Percentiles rank a stretch among this genome's conserved stretches.
phyloP scores from a whole-genome alignment of 495 filamentous ascomycete species.

The Penicillium odoratum region DNA sequence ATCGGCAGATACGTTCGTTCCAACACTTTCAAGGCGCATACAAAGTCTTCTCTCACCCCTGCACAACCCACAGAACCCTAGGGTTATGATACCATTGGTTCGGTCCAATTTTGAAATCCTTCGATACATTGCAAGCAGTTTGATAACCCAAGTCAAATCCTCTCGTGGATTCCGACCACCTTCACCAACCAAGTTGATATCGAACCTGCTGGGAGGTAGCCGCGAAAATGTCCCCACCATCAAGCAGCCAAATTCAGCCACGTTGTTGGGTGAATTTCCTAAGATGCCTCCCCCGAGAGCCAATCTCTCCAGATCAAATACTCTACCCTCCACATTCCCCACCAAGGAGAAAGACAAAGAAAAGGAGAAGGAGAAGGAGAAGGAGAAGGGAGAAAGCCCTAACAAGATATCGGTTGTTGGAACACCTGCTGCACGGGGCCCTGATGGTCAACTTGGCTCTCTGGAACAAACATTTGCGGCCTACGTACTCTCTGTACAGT shows the following conservation, averaged over 20 bases:
- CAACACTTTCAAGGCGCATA: slow-evolving; percentile 63
- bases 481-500: slow-evolving; percentile 77
- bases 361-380: slow-evolving; percentile 28
- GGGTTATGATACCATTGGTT: slow-evolving; percentile 55
- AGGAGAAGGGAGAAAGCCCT: slow-evolving; percentile 26
- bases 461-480: slow-evolving; percentile 85
- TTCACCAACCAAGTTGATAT: slow-evolving; percentile 89
- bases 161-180: slow-evolving; percentile 62
- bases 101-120: slow-evolving; percentile 66
- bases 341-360: slow-evolving; percentile 28
- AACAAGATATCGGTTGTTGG: slow-evolving; percentile 40
- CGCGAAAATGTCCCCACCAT: slow-evolving; percentile 36
- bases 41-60: slow-evolving; percentile 65
- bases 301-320: slow-evolving; percentile 41
- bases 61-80: slow-evolving; percentile 65
- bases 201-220: slow-evolving; percentile 69
- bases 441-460: slow-evolving; percentile 56
- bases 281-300: slow-evolving; percentile 40
- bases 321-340: slow-evolving; percentile 38
- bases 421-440: slow-evolving; percentile 17
- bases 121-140: slow-evolving; percentile 62
- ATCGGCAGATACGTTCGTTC: slow-evolving; percentile 63
- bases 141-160: slow-evolving; percentile 57
- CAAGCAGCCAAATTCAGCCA: slow-evolving; percentile 40
- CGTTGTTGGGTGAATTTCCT: slow-evolving; percentile 39